Percentiles rank a stretch among this genome's conserved stretches.
These are phyloP conservation scores for Metschnikowia amazonensis DNA, from an alignment of 805 yeast species.

Conservation along the genomic window DNA sequence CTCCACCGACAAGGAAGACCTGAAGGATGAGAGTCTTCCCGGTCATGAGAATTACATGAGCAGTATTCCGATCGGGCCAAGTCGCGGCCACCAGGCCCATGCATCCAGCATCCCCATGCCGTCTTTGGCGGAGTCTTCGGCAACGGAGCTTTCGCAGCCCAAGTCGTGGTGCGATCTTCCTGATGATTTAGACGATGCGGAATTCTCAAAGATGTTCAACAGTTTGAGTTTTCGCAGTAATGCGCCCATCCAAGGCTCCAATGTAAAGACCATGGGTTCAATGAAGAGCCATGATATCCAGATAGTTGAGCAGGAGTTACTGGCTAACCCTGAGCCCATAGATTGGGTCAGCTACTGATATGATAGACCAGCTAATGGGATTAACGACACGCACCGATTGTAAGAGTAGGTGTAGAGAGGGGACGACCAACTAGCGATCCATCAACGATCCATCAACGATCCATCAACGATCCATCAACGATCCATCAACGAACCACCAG, in stretches of 20 bases:
- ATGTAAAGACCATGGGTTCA: background rate
- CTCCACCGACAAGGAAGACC: background rate
- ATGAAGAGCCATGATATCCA: conserved; percentile 6
- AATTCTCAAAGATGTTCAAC: conserved; percentile 18
- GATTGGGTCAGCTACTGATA: conserved; percentile 12
- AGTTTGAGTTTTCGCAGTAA: conserved; percentile 14
- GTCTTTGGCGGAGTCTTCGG: conserved; percentile 27
- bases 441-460: too few relatives aligned
- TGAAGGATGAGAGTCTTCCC: background rate
- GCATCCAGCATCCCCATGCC: conserved; percentile 19
- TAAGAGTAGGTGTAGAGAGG: too few relatives aligned
- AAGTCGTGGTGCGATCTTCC: conserved; percentile 27
- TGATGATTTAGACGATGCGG: conserved; percentile 31
- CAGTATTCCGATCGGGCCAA: conserved; percentile 9
- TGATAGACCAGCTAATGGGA: background rate
- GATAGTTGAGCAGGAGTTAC: conserved; percentile 15
- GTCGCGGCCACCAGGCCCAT: background rate
- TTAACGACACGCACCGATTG: too few relatives aligned
- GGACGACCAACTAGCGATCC: too few relatives aligned
- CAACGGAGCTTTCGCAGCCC: conserved; percentile 19
- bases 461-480: too few relatives aligned
- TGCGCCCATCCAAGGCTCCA: background rate
- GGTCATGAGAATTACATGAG: background rate
- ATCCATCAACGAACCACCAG: too few relatives aligned
- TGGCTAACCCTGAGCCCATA: conserved; percentile 7